Base-by-base conservation (phyloP, 2,329 filamentous ascomycete genomes). In the Chrysosphaeria jannelii region DNA sequence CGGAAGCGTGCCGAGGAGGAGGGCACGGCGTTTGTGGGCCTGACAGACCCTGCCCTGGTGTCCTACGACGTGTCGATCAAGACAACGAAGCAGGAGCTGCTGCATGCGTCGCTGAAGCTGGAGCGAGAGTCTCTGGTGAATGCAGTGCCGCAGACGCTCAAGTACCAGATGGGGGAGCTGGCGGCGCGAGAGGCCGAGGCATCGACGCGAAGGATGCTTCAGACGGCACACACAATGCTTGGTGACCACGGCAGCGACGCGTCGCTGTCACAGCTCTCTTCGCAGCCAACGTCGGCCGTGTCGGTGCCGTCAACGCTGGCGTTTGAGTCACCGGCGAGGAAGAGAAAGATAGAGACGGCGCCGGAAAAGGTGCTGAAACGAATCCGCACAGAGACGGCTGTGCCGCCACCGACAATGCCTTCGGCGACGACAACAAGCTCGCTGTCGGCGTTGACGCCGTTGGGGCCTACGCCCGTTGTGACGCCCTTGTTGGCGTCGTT, bases 1-100 rank as follows among this genome's bases (percentile, higher is more conserved):
- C 63, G 64, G 43, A 54, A 54, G 34, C 52, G 57, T 35, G 68
- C 66, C 2, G 60, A 70, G 31, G 59, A 57, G 11, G 54, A 63
- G 21, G 72, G 71, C 3, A 50, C 51, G 31, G 45, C 51, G 1
- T 68, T 78, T 30, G 54, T 57, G 19, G 40, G 42, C 12, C 36
- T 50, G 20, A 48, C 48, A 3, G 38, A 41, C 6, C 37, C 44
- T 2, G 39, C 46, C 1, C 37, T 54, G 5, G 53, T 59, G 29
- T 43, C 49, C 16, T 51, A 52, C 21, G 55, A 53, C 2, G 41
- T 47, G 12, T 46, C 46, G 33, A 53, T 57, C 24, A 47, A 60
- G 13, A 57, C 58, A 5, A 53, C 56, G 28, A 62, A 62, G 9
- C 60, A 60, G 2, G 54, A 66, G 21, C 62, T 55, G 28, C 44